phyloP scores from a whole-genome alignment of 2,329 filamentous ascomycete genomes.

The Aspergillus transmontanensis region DNA sequence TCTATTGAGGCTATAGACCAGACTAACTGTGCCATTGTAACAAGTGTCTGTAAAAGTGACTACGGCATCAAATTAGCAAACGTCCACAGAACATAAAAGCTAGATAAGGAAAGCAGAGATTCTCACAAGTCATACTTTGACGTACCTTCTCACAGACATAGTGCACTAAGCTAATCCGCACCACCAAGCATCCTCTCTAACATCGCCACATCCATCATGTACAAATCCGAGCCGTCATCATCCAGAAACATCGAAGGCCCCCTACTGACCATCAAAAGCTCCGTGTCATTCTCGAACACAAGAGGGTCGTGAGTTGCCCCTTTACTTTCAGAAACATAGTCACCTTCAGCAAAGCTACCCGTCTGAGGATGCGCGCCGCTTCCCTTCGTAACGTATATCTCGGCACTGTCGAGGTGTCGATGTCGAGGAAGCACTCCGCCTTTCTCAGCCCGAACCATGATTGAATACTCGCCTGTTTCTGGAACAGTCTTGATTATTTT shows the following conservation, averaged over 20 bases:
- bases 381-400: constrained; percentile 13
- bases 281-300: constrained; percentile 8
- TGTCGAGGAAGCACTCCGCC: constrained; percentile 12
- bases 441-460: constrained; percentile 12
- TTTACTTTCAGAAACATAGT: constrained; percentile 10
- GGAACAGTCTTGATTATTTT: constrained; percentile 11
- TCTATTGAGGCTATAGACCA: too few relatives aligned
- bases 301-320: constrained; percentile 11
- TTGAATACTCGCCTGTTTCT: constrained; percentile 12
- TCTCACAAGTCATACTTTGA: too few relatives aligned
- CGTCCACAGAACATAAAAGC: too few relatives aligned
- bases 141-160: too few relatives aligned
- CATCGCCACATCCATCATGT: constrained; percentile 8
- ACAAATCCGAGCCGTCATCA: constrained; percentile 8
- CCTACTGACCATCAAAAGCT: constrained; percentile 13
- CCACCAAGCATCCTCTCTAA: background rate
- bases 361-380: constrained; percentile 9
- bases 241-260: constrained; percentile 11
- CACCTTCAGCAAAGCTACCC: background rate
- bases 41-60: too few relatives aligned
- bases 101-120: too few relatives aligned
- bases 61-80: too few relatives aligned
- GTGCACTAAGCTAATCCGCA: background rate
- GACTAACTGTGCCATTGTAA: too few relatives aligned
- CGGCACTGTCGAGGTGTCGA: constrained; percentile 12